These are phyloP conservation scores for Xylaria venustula DNA, from an alignment of 495 filamentous ascomycete genomes.

Conservation along the genomic window DNA sequence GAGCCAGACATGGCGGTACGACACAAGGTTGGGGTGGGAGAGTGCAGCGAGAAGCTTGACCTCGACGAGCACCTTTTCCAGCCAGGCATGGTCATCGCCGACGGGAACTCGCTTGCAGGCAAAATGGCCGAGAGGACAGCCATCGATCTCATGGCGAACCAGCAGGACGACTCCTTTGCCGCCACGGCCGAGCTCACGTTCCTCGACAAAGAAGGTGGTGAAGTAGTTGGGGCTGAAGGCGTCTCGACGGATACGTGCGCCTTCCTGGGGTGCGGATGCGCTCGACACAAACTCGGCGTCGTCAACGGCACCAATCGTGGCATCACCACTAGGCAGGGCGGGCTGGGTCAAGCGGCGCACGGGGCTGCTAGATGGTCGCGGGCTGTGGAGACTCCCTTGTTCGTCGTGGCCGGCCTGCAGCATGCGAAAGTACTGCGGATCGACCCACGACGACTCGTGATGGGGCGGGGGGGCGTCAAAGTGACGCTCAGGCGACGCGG, in stretches of 20 bases:
- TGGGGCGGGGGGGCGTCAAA: constrained; percentile 42
- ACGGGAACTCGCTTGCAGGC: constrained; percentile 97
- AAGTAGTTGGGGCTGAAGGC: constrained; percentile 93
- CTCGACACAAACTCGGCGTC: constrained; percentile 56
- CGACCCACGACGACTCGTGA: constrained; percentile 68
- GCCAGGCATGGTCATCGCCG: constrained; percentile 90
- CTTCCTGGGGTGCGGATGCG: constrained; percentile 47
- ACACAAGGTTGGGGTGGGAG: constrained; percentile 93
- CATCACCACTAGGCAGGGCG: constrained; percentile 30
- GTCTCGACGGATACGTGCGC: constrained; percentile 69
- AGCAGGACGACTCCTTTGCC: constrained; percentile 93
- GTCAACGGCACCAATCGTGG: constrained; percentile 25
- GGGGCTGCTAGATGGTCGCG: constrained; percentile 42
- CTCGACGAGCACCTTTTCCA: constrained; percentile 89
- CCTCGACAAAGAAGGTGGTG: constrained; percentile 84
- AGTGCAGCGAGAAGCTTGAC: constrained; percentile 89
- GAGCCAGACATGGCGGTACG: constrained; percentile 95
- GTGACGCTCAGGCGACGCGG: constrained; percentile 47
- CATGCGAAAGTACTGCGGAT: constrained; percentile 92
- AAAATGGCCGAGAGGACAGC: constrained; percentile 81
- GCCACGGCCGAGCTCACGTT: constrained; percentile 79
- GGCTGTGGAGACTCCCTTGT: constrained; percentile 20
- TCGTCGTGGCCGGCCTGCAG: constrained; percentile 56
- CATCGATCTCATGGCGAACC: constrained; percentile 86
- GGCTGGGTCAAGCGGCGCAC: constrained; percentile 48